phyloP scores from a whole-genome alignment of 345 rosid genomes.

The Lumnitzera racemosa region DNA sequence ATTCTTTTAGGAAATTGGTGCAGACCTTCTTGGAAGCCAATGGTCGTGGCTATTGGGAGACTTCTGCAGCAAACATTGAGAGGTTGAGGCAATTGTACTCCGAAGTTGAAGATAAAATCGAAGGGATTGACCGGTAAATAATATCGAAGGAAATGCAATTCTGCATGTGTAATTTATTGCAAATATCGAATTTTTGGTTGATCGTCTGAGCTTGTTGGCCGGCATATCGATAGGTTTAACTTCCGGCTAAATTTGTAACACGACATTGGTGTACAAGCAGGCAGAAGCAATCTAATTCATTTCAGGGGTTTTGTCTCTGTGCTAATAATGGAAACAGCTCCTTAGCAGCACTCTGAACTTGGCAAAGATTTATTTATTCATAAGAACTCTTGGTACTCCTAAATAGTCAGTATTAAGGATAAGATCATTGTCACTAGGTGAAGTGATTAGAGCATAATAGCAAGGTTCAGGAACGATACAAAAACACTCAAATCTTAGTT shows the following conservation, averaged over 20 bases:
- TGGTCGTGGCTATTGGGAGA: slow-evolving; percentile 98
- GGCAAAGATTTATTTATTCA: too few relatives aligned
- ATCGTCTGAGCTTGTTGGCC: slow-evolving; percentile 8
- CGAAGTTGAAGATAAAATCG: slow-evolving; percentile 94
- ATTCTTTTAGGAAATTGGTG: slow-evolving; percentile 83
- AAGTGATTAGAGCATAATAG: too few relatives aligned
- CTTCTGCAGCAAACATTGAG: slow-evolving; percentile 71
- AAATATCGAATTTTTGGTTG: slow-evolving; percentile 15
- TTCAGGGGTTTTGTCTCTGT: too few relatives aligned
- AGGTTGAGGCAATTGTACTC: slow-evolving; percentile 85
- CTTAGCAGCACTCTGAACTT: too few relatives aligned
- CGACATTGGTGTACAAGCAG: slow-evolving; percentile 15
- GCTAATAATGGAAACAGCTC: too few relatives aligned
- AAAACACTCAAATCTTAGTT: too few relatives aligned
- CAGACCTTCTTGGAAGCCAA: slow-evolving; percentile 98
- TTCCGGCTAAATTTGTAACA: slow-evolving; percentile 12
- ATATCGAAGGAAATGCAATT: not conserved
- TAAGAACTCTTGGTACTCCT: too few relatives aligned
- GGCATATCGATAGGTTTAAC: slow-evolving; percentile 12
- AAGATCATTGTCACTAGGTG: too few relatives aligned
- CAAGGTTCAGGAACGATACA: too few relatives aligned
- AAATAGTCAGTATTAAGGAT: too few relatives aligned
- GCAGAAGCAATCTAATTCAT: not conserved
- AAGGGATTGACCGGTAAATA: slow-evolving; percentile 76
- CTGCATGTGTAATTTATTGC: slow-evolving; percentile 9